Evolutionary conservation across 345 rosid genomes (phyloP).

Genomic region (Eucalyptus paniculata): DNA sequence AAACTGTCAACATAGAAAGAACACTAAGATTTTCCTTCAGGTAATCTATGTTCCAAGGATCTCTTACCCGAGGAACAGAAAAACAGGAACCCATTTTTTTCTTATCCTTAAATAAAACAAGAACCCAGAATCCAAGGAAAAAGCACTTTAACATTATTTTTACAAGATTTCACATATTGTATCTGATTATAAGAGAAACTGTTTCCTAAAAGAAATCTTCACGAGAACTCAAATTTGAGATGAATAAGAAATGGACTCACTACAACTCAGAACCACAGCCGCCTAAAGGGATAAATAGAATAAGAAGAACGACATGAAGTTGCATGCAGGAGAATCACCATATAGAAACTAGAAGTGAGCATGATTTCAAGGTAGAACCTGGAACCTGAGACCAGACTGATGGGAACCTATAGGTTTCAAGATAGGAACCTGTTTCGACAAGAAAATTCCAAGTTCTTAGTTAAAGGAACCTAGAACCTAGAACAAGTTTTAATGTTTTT

Average conservation of each 20-base stretch:
- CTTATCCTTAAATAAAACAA: not conserved
- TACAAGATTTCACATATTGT: not conserved
- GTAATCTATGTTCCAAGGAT: not conserved
- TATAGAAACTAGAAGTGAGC: not conserved
- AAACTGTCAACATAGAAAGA: not conserved
- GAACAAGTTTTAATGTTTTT: too few species aligned
- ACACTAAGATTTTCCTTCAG: not conserved
- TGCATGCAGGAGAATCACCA: not conserved
- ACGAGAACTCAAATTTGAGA: not conserved
- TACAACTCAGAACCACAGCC: not conserved
- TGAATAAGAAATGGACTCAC: not conserved
- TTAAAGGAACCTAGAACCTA: too few species aligned
- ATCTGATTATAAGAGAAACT: not conserved
- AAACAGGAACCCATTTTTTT: not conserved
- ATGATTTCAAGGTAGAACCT: too few species aligned
- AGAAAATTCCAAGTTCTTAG: too few species aligned
- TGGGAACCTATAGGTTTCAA: too few species aligned
- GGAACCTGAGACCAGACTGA: too few species aligned
- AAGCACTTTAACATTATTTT: not conserved
- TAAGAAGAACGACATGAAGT: not conserved
- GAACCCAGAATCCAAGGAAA: not conserved
- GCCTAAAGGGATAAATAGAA: not conserved
- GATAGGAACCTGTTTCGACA: fast-evolving
- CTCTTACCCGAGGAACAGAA: not conserved
- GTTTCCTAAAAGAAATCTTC: not conserved